Base-by-base conservation (phyloP, 257 asterid genomes). In the Verbena officinalis region DNA sequence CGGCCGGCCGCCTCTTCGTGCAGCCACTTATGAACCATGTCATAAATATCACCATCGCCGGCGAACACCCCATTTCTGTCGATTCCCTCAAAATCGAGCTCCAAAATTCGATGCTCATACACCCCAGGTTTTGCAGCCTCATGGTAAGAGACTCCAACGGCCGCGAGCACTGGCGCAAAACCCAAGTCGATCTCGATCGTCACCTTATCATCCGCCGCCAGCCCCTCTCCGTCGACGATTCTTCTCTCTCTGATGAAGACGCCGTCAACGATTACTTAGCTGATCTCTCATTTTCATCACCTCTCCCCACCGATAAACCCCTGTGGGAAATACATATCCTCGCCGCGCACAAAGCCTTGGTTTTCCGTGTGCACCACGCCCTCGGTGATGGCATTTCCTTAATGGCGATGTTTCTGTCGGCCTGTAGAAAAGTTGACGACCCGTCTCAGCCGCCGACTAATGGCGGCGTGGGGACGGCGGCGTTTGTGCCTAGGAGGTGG, bases 311-410 rank as follows among this genome's bases (percentile, higher is more conserved):
- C 10, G 87, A 86, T 16, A 89, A 89, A 57, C 97, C 97, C 1
- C 21, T 90, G 9, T 90, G 95, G 97, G 97, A 90, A 62, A 52
- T 90, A 7, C 97, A 87, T 24, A 55, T 85, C 0, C 76, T 90
- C 4, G 64, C 74, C 56, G 95, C 89, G 10, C 97, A 87, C 55
- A 83, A 66, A 0, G 66, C 82, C 57, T 60, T 22, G 4, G 80
- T 90, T 9, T 66, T 85, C 68, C 88, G 97, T 2, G 62, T 85
- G 59, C 97, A 90, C 72, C 97, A 90, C 80, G 86, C 95, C 45
- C 83, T 90, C 0, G 97, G 97, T 12, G 97, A 90, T 64, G 97
- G 95, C 38, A 74, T 82, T 19, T 87, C 97, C 4, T 19, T 83
- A 19, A 77, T 86, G 88, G 79, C 96, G 36, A 55, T 84, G 83